These are phyloP conservation scores for Batkoa obscura DNA, from an alignment of 371 early-diverging fungal species.

Conservation along the genomic window DNA sequence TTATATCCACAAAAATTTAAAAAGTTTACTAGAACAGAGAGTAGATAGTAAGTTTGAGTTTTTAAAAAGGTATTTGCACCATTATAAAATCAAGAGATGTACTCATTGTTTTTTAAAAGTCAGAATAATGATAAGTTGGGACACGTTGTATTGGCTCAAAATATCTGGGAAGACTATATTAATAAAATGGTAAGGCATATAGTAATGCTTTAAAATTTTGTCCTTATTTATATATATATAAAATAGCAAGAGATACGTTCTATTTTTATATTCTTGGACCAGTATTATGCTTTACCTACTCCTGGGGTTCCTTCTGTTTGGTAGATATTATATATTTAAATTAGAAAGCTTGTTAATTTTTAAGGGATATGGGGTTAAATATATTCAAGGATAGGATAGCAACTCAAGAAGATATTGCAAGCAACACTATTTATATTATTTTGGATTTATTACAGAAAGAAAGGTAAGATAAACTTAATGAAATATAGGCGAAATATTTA, in stretches of 20 bases:
- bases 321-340: background rate
- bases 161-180: background rate
- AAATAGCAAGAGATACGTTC: background rate
- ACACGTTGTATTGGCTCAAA: background rate
- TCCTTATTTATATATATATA: no score
- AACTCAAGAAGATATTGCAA: background rate
- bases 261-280: background rate
- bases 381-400: background rate
- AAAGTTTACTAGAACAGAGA: background rate
- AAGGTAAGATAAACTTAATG: background rate
- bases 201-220: no score
- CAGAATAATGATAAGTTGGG: background rate
- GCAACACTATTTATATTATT: background rate
- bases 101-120: no score
- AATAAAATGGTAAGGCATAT: background rate
- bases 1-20: background rate
- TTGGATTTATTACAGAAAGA: background rate
- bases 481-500: background rate
- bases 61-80: background rate
- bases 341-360: no score
- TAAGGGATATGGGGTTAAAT: slow-evolving; percentile 2
- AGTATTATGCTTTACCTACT: background rate
- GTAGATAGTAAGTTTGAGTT: background rate
- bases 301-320: background rate
- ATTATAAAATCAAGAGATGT: no score